Percentiles rank a stretch among this genome's conserved stretches.
These are phyloP conservation scores for Hansenula sp. DNA, from an alignment of 1,139 yeast species.

Conservation along the genomic window DNA sequence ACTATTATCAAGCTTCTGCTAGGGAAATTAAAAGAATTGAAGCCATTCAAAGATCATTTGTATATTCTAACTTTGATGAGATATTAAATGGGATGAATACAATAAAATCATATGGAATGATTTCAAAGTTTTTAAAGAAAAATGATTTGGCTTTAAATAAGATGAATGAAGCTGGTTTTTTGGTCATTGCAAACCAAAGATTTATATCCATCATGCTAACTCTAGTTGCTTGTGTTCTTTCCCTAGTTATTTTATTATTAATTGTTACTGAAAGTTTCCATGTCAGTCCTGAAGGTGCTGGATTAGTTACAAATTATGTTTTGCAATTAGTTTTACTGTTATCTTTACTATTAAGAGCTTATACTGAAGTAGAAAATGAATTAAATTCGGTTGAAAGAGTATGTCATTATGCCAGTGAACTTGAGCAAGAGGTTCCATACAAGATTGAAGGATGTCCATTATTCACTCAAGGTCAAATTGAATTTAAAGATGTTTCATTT, in stretches of 20 bases:
- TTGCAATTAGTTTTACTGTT: constrained; percentile 50
- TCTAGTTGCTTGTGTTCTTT: constrained; percentile 41
- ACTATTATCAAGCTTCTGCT: constrained; percentile 71
- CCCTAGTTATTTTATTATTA: constrained; percentile 47
- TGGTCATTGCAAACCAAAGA: constrained; percentile 68
- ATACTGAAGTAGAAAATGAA: constrained; percentile 65
- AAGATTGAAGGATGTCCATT: constrained; percentile 45
- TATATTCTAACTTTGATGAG: constrained; percentile 76
- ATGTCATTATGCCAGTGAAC: constrained; percentile 55
- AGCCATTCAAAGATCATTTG: constrained; percentile 69
- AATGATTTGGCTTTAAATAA: constrained; percentile 49
- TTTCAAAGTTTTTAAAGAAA: constrained; percentile 45
- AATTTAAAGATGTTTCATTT: constrained; percentile 48
- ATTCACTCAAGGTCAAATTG: constrained; percentile 41
- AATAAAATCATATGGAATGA: constrained; percentile 57
- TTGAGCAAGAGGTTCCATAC: constrained; percentile 56
- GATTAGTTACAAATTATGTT: constrained; percentile 65
- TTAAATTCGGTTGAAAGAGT: constrained; percentile 76
- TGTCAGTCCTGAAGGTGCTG: constrained; percentile 65
- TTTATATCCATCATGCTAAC: constrained; percentile 73
- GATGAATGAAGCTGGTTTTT: constrained; percentile 68
- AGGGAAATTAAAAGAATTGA: constrained; percentile 83
- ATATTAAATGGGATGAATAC: constrained; percentile 69
- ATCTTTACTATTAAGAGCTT: constrained; percentile 42
- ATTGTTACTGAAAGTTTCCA: constrained; percentile 64